Evolutionary conservation across 768 basidiomycete genomes (phyloP), one percentile per base, ranked within the genome.

Genomic region (Boletus pseudopeckii): DNA sequence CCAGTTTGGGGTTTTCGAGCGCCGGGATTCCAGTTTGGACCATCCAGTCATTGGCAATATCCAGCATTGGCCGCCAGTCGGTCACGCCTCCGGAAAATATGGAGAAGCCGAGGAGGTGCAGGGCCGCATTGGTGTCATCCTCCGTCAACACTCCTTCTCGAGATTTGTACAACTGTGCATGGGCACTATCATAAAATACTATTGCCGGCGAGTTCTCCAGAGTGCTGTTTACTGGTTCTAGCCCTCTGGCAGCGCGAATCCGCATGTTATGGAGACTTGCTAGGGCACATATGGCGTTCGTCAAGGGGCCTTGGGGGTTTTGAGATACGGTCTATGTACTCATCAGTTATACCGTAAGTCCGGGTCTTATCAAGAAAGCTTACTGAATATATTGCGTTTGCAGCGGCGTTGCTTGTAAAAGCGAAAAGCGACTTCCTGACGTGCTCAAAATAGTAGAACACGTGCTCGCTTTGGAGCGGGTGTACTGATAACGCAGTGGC

Each of bases 41-140:
- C 43, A 92, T 73, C 91, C 91, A 92, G 54, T 91, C 88, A 60
- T 80, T 80, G 43, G 89, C 83, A 20, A 90, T 77, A 37, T 79
- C 75, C 62, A 92, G 82, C 57, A 86, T 81, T 7, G 75, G 72
- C 55, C 79, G 79, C 91, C 91, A 93, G 60, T 85, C 81, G 17
- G 77, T 80, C 48, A 74, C 71, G 34, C 88, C 83, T 49, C 86
- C 86, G 2, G 82, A 84, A 65, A 91, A 72, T 54, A 88, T 75
- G 41, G 85, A 86, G 68, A 84, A 90, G 62, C 79, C 82, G 54
- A 90, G 77, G 56, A 93, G 80, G 67, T 90, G 88, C 40, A 90
- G 65, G 5, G 91, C 88, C 5, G 91, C 90, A 58, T 86, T 77
- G 10, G 88, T 91, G 60, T 92, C 88, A 45, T 75, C 75, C 53